Conservation (phyloP, 768 basidiomycete species). For the Coprinellus micaceus region DNA sequence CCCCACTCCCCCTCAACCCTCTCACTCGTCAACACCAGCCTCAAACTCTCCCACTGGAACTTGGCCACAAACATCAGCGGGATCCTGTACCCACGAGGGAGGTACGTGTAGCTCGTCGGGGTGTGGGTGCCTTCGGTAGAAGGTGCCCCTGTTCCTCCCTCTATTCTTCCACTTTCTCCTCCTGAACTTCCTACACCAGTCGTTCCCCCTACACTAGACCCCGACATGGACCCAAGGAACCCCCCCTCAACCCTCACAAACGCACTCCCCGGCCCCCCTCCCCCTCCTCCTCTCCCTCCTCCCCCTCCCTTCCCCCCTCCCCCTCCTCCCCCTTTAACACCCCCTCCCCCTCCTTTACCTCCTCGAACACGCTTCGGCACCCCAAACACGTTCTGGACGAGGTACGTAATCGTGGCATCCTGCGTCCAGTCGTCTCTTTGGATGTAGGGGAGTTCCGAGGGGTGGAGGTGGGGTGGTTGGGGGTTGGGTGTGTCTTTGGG, state of each 20-base stretch:
- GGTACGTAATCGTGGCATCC: slow-evolving; percentile 29
- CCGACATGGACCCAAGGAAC: no score
- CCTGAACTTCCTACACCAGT: no score
- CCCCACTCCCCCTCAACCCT: slow-evolving; percentile 37
- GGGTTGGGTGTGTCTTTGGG: slow-evolving; percentile 5
- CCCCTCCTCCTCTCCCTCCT: background rate
- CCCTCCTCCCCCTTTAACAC: slow-evolving; percentile 9
- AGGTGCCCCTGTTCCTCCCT: no score
- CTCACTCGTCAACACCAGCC: slow-evolving; percentile 35
- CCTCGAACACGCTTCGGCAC: no score
- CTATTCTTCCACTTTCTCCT: no score
- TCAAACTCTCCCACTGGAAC: slow-evolving; percentile 40
- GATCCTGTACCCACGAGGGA: slow-evolving; percentile 39
- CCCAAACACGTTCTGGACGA: slow-evolving; percentile 32
- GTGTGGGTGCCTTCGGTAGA: slow-evolving; percentile 12
- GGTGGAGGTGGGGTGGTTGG: slow-evolving; percentile 33
- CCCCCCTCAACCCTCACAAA: background rate
- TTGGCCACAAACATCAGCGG: slow-evolving; percentile 44
- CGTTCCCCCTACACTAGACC: no score
- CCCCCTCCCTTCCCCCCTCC: no score
- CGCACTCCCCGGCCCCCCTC: no score
- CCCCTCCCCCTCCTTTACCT: slow-evolving; percentile 19
- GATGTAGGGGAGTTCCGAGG: slow-evolving; percentile 37
- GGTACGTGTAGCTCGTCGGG: slow-evolving; percentile 17
- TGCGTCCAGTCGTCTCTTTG: slow-evolving; percentile 29